A percentile compares a stretch with the other conserved stretches of the same genome.
Conservation (phyloP, 2,329 filamentous ascomycete species). For the Chalaropsis ovoidea region DNA sequence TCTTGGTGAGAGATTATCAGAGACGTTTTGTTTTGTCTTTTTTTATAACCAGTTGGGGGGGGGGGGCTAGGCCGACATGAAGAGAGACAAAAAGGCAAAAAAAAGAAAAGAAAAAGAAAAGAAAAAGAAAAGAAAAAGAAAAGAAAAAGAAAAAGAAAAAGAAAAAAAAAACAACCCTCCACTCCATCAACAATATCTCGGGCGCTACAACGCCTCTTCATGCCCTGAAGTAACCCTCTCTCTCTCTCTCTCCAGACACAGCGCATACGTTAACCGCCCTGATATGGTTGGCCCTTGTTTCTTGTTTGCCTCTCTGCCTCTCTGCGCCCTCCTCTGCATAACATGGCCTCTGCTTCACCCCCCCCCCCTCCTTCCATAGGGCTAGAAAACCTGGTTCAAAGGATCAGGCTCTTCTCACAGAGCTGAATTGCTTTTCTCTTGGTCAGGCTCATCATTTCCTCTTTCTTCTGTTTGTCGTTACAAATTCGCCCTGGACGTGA, state of each 20-base stretch:
- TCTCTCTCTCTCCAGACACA: neutral
- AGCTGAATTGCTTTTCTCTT: neutral
- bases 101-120: no score
- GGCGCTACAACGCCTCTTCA: neutral
- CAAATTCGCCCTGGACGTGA: neutral
- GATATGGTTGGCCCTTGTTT: neutral
- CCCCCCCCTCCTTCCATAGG: neutral
- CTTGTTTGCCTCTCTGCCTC: neutral
- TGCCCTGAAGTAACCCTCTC: neutral
- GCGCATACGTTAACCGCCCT: neutral
- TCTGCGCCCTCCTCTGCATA: neutral
- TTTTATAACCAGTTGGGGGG: neutral
- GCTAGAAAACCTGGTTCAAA: constrained; percentile 7
- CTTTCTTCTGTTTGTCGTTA: neutral
- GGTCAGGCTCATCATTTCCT: constrained; percentile 1
- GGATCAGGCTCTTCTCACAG: constrained; percentile 2
- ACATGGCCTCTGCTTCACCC: neutral
- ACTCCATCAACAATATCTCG: neutral
- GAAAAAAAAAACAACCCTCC: neutral
- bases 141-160: no score
- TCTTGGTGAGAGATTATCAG: no score
- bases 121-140: no score
- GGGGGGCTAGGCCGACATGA: no score
- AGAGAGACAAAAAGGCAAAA: no score
- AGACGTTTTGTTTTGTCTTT: neutral